Base-by-base conservation (phyloP, 139 green algal species). In the Chlamydomonas incerta region DNA sequence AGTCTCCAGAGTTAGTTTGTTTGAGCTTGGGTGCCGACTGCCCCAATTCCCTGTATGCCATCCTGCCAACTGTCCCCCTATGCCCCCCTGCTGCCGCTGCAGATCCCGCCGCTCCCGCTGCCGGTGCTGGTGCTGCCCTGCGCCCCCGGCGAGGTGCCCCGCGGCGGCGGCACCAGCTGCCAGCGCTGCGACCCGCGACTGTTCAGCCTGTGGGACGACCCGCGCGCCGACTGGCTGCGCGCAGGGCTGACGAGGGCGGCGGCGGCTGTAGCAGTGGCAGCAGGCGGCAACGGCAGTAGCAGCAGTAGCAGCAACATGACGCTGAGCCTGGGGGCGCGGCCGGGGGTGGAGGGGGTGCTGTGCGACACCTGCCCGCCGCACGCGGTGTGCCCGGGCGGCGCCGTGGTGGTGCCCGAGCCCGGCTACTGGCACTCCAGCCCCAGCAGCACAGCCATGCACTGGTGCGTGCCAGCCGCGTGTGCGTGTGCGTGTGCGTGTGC, bases 341-440 rank as follows among this genome's bases (percentile, higher is more conserved):
- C 31, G n/a, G n/a, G 1, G 11, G 66, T 46, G n/a, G 15, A 21
- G 15, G 66, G 66, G 10, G 66, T 72, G 66, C n/a, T 41, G n/a
- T 72, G 66, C 15, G 66, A 72, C 14, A 23, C 66, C 17, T 72
- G 66, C 66, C 66, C 66, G 11, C 14, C 33, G 5, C n/a, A 28
- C 15, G 31, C 31, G 3, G 4, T 47, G 33, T 72, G 31, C 66
- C 14, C n/a, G n/a, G 15, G 31, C 66, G 33, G 31, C 1, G n/a
- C 66, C 3, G 26, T 72, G 66, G 18, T 72, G 14, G n/a, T 72
- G 15, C 66, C 66, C 18, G 33, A 37, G 15, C 66, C n/a, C 1
- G 66, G 66, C n/a, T 72, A 47, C 31, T 72, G 66, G 66, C 66
- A 72, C 66, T 72, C 66, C 24, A 29, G 24, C 24, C 66, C 66